These are phyloP conservation scores for Guadua angustifolia DNA, from an alignment of 176 grass and related monocot genomes.

Conservation along the genomic window DNA sequence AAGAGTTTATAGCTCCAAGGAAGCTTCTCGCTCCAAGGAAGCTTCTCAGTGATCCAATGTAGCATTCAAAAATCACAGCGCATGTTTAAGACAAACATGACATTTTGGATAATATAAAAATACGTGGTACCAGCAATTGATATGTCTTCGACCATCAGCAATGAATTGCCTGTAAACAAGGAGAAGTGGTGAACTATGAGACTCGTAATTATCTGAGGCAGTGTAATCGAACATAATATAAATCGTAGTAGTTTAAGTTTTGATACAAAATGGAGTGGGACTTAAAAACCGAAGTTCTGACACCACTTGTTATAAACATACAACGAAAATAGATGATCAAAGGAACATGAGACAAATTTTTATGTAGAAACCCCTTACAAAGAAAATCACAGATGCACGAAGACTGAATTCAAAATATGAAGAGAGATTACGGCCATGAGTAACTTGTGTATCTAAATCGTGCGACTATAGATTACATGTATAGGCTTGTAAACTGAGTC, in stretches of 20 bases:
- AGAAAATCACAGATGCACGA: no score
- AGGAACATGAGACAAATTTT: no score
- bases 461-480: no score
- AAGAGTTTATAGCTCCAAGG: neutral
- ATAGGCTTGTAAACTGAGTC: no score
- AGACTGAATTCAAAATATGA: no score
- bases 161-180: conserved; percentile 11
- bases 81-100: neutral
- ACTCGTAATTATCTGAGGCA: neutral
- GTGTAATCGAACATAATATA: neutral
- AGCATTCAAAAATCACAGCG: neutral
- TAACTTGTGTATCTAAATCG: no score
- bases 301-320: no score
- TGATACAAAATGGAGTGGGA: neutral
- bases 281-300: neutral
- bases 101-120: neutral
- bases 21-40: neutral
- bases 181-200: neutral
- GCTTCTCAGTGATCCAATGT: neutral
- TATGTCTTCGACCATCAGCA: neutral
- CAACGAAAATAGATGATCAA: no score
- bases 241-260: neutral
- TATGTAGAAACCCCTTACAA: no score
- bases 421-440: no score
- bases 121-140: neutral